Evolutionary conservation across 2,329 filamentous ascomycete species (phyloP).

Genomic region (Ophiognomonia clavigignenti-juglandacearum): DNA sequence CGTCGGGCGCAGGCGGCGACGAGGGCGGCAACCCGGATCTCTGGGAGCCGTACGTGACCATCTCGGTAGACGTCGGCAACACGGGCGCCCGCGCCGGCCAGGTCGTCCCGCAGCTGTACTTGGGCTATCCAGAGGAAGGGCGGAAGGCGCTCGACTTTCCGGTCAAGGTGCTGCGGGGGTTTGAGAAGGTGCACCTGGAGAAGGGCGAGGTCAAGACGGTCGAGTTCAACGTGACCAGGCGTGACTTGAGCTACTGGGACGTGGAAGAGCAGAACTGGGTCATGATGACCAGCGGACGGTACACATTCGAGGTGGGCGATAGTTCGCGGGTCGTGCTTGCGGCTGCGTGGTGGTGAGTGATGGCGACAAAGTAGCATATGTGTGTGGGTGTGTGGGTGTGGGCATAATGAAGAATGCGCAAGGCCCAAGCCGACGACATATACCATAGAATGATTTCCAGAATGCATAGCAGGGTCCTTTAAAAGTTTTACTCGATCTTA

Average conservation of each 20-base stretch:
- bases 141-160: slow-evolving; percentile 54
- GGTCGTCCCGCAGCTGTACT: slow-evolving; percentile 43
- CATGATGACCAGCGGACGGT: slow-evolving; percentile 42
- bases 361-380: no score
- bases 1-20: slow-evolving; percentile 63
- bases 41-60: slow-evolving; percentile 49
- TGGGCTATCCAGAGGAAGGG: slow-evolving; percentile 33
- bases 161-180: slow-evolving; percentile 62
- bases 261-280: slow-evolving; percentile 64
- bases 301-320: slow-evolving; percentile 34
- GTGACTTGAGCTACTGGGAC: slow-evolving; percentile 73
- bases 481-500: no score
- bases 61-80: slow-evolving; percentile 50
- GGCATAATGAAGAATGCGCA: no score
- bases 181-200: slow-evolving; percentile 61
- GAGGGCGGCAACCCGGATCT: slow-evolving; percentile 64
- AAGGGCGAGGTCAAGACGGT: slow-evolving; percentile 50
- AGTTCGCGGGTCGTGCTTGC: slow-evolving; percentile 25
- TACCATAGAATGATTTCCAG: no score
- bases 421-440: no score
- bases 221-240: slow-evolving; percentile 55
- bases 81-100: slow-evolving; percentile 39
- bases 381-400: no score
- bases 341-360: slow-evolving; percentile 14
- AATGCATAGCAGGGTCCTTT: no score